Evolutionary conservation across 148 eudicot genomes (phyloP), one percentile per base, ranked within the genome.

Genomic region (Dianthus caryophyllus): DNA sequence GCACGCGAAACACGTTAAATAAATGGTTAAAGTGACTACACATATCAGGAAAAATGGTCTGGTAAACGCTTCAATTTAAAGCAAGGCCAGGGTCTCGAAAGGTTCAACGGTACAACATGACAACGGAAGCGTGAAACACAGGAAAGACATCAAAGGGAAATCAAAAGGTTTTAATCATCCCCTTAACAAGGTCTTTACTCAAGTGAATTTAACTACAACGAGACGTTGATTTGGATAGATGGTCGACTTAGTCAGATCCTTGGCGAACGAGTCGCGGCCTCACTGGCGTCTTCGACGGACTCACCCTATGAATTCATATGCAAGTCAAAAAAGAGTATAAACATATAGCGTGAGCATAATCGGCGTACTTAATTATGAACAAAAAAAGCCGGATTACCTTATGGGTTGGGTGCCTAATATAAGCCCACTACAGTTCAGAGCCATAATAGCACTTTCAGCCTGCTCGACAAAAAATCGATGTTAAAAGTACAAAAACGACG

Each of bases 261-360:
- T 82, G 85, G 71, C 84, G 87, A 61, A 82, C 67, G 64, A 74
- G 74, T 27, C 92, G 82, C 0, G 96, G 88, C 90, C 97, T 86
- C 82, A 91, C 97, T 36, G 97, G 97, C 33, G 97, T 91, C 96
- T 91, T 91, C 5, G 97, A 91, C 75, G 97, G 97, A 78, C 97
- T 91, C 73, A 91, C 97, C 96, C 97, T 91, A 53, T 51, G 56
- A 61, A 74, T 14, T 33, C 33, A 4, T 2, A 60, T 4, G 26
- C 43, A 60, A 60, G 41, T 30, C 16, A 57, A 30, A 2, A n/a
- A 12, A 4, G 22, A 16, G 24, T 24, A 54, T 22, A n/a, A n/a
- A 55, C 30, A 55, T 1, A 49, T 17, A 17, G 53, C 17, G 21
- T n/a, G 1, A 49, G 53, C 8, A 2, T n/a, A 49, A 41, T 41